Percentiles rank a stretch among this genome's conserved stretches.
phyloP scores from a whole-genome alignment of 805 yeast genomes.

The Ogataea angusta region DNA sequence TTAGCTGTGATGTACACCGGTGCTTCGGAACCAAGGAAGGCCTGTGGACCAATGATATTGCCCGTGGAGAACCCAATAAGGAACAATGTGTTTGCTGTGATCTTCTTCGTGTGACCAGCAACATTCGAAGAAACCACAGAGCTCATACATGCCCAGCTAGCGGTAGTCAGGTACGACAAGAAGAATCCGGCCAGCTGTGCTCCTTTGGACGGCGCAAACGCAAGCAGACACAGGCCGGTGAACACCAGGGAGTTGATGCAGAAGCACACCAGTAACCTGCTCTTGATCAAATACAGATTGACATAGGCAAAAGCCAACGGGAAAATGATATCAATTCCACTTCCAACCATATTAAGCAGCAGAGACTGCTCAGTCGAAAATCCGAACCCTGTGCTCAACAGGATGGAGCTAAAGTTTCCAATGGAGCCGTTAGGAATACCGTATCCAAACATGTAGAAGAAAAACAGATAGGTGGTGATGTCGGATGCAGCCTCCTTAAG shows the following conservation, averaged over 20 bases:
- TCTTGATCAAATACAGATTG: slow-evolving; percentile 19
- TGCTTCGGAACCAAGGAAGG: slow-evolving; percentile 42
- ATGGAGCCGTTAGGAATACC: slow-evolving; percentile 55
- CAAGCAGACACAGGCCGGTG: slow-evolving; percentile 32
- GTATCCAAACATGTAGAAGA: slow-evolving; percentile 41
- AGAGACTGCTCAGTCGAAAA: slow-evolving; percentile 29
- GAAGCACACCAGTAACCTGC: slow-evolving; percentile 25
- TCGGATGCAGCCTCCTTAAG: slow-evolving; percentile 51
- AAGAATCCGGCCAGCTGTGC: slow-evolving; percentile 26
- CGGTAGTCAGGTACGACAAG: slow-evolving; percentile 23
- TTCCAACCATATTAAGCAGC: slow-evolving; percentile 37
- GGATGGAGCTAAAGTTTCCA: slow-evolving; percentile 43
- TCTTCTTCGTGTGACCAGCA: slow-evolving; percentile 58
- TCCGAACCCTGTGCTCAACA: slow-evolving; percentile 33
- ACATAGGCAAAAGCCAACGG: slow-evolving; percentile 31
- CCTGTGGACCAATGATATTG: slow-evolving; percentile 44
- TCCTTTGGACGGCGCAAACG: slow-evolving; percentile 28
- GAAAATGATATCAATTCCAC: slow-evolving; percentile 32
- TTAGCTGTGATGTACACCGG: slow-evolving; percentile 42
- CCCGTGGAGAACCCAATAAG: slow-evolving; percentile 46
- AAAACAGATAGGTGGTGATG: slow-evolving; percentile 45
- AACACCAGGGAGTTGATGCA: slow-evolving; percentile 23
- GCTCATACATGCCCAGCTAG: slow-evolving; percentile 24
- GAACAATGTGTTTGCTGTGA: slow-evolving; percentile 41
- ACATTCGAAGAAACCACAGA: slow-evolving; percentile 44